Base-by-base conservation (phyloP, 805 yeast genomes). In the Gaillardinia entomophila region DNA sequence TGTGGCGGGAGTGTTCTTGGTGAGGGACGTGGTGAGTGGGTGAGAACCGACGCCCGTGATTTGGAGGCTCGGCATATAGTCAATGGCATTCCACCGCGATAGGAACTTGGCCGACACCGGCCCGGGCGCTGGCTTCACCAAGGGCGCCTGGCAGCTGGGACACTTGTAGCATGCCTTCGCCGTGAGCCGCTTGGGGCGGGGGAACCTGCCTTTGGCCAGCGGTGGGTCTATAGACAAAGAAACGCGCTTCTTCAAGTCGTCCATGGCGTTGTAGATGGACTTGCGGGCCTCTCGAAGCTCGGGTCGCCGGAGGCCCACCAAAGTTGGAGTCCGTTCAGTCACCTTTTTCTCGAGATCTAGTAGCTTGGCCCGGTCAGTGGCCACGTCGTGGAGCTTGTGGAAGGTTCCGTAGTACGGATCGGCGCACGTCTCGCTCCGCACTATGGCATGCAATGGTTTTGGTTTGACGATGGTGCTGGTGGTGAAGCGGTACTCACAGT, bases 391-490 rank as follows among this genome's bases (percentile, higher is more conserved):
- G 22, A 19, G 22, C 22, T 19, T 19, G 8, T 6, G 22, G 22
- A 19, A 19, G 8, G 22, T 19, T 12, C 45, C 40, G 2, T 27
- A 28, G 6, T 24, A 26, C 26, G 25, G 24, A 3, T 32, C 35
- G 3, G 36, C 33, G 13, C 23, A 25, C 13, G 28, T 15, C 28
- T 50, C 45, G 1, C 37, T 20, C 11, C 32, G 38, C 12, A 63
- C 40, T 8, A 63, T 58, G 2, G 49, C 42, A 14, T 33, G 37
- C 26, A 73, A 38, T 5, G 75, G 54, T 30, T 56, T 64, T 1
- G 77, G 77, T 33, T 57, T 66, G 14, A 50, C 46, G 6, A 70
- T 55, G 4, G 59, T 34, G 1, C 54, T 58, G 1, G 76, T 64
- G 12, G 41, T 34, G 35, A 57, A 71, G 0, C 10, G 18, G 49